Base-by-base conservation (phyloP, 805 yeast genomes). In the Yamadazyma ubonensis region DNA sequence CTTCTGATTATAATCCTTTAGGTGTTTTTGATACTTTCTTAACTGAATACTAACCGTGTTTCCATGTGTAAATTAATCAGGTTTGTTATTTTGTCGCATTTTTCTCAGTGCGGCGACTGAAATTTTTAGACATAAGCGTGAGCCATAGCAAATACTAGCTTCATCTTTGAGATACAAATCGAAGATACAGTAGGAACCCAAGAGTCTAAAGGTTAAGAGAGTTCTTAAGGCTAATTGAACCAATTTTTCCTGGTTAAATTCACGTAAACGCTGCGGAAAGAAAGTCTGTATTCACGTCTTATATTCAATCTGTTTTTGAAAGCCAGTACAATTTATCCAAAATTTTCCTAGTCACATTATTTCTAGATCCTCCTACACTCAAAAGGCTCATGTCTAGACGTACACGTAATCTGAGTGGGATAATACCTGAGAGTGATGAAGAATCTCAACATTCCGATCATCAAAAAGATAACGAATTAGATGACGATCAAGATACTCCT, bases 361-460 rank as follows among this genome's bases (percentile, higher is more conserved):
- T 38, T 7, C 47, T 51, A 43, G 38, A 43, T 19, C 35, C 42
- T 12, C 29, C 38, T 14, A 45, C 43, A 25, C 46, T 35, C 27
- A 19, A 28, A 26, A 23, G 38, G 6, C 38, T 35, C 19, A 50
- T 53, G 52, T 44, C 49, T 11, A 46, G 52, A 40, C 48, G 41
- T 14, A n/a, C 39, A 14, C 31, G 39, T 7, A 31, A 22, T 19
- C 23, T 33, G 20, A 36, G 29, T 18, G 29, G 21, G 5, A 27
- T 29, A 20, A 6, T 19, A 14, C 27, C 21, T 27, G 36, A 53
- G 14, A 53, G 35, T 21, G 47, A 46, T 20, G 49, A 50, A 9
- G 41, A 46, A 10, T 48, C 44, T 11, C 43, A 41, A 16, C 52
- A 42, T 9, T 42, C 44, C 44, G 57, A 41, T 44, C 56, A 33